Evolutionary conservation across 331 rosid species (phyloP), one percentile per base, ranked within the genome.

Genomic region (Acacia concinna): DNA sequence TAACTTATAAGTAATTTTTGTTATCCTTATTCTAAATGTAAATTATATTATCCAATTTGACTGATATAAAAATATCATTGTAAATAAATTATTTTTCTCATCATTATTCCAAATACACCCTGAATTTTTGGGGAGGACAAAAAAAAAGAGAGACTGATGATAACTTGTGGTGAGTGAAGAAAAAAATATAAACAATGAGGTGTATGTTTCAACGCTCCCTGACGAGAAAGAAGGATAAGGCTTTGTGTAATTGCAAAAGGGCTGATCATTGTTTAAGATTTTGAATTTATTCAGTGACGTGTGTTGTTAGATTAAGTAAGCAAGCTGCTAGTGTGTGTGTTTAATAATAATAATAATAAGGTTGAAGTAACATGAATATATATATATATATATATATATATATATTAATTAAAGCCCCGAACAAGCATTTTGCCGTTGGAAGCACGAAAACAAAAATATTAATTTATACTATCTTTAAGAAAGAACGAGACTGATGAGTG

Each of bases 381-480:
- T n/a, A n/a, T n/a, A n/a, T n/a, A n/a, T n/a, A n/a, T n/a, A n/a
- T n/a, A n/a, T n/a, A n/a, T n/a, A n/a, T n/a, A n/a, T n/a, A n/a
- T n/a, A 44, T 68, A 8, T 23, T 23, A 21, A 23, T 54, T 46
- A 30, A 54, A 30, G 64, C 65, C 43, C 49, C 49, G 0, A 35
- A 35, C 54, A 68, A 59, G 52, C 60, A 27, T 73, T 37, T 78
- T 17, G 34, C 59, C 38, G 46, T 80, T 25, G 23, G 62, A 64
- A 80, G 59, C 79, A 81, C 80, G 78, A 9, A 59, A 68, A 38
- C 64, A 67, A 0, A 11, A 64, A 30, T 77, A 51, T 6, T 20
- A 4, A 35, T 6, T 35, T 11, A 4, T 11, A 21, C n/a, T 12
- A 41, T 25, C 28, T 13, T 69, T 25, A 23, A 63, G 41, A 38